A percentile compares a stretch with the other conserved stretches of the same genome.
phyloP scores from a whole-genome alignment of 345 rosid genomes.

The Lagerstroemia speciosa region DNA sequence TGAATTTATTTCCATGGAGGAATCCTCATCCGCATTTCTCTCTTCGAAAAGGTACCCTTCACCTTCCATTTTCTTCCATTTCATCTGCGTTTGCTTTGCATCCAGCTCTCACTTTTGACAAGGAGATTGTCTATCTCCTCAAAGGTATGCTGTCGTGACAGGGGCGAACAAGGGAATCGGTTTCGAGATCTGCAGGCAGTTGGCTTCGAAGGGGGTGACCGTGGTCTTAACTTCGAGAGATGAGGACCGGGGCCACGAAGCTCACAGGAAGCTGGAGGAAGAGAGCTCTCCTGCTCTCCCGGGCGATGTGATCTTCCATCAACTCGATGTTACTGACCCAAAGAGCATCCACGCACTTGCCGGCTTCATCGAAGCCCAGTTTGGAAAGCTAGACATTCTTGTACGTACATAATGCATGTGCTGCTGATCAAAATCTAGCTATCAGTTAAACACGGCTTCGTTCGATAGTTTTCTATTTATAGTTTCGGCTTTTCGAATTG shows the following conservation, averaged over 20 bases:
- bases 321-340: conserved; percentile 17
- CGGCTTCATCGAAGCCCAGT: conserved; percentile 10
- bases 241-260: conserved; percentile 20
- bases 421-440: too few species aligned
- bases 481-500: too few species aligned
- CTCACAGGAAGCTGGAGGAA: conserved; percentile 8
- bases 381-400: conserved; percentile 22
- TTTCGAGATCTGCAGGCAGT: conserved; percentile 11
- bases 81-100: too few species aligned
- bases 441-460: too few species aligned
- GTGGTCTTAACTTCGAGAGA: conserved; percentile 19
- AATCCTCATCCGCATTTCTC: too few species aligned
- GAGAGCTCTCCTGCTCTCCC: conserved; percentile 1
- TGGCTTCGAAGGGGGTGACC: conserved; percentile 12
- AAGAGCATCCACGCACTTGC: conserved; percentile 13
- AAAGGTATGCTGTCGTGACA: conserved; percentile 12
- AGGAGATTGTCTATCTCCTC: neutral
- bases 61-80: too few species aligned
- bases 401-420: conserved; percentile 2
- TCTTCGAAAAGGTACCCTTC: too few species aligned
- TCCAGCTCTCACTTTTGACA: too few species aligned
- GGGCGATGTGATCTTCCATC: conserved; percentile 13
- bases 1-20: too few species aligned
- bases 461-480: too few species aligned
- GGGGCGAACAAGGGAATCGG: conserved; percentile 15